Base-by-base conservation (phyloP, 1,284 basidiomycete species). In the Exobasidium rhododendri region DNA sequence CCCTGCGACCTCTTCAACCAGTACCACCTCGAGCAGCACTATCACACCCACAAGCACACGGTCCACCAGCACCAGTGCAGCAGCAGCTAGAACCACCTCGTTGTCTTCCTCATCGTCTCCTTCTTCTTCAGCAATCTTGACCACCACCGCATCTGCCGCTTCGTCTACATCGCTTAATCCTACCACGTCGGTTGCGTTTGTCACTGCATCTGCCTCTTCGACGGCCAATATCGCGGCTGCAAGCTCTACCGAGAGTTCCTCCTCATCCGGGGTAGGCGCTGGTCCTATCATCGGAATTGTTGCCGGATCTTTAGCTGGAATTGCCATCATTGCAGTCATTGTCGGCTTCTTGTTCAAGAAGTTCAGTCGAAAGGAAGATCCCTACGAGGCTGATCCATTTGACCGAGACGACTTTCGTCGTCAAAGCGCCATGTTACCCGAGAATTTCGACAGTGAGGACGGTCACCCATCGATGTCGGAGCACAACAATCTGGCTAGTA, bases 201-300 rank as follows among this genome's bases (percentile, higher is more conserved):
- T 71, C 51, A 71, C 70, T 6, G 58, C 65, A 10, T 65, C 70
- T 3, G 65, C 68, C 5, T 6, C 20, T 13, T 28, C 47, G 26
- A 61, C 63, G 6, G 45, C 58, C 13, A 62, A 62, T 20, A 58
- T 55, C 40, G 62, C 65, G 0, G 55, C 69, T n/a, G 47, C 63
- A 3, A 59, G 62, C 1, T 56, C 67, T 49, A 69, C 64, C 35
- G 61, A 66, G 6, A 46, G 64, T 20, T 40, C 58, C 2, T 20
- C 14, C 14, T 64, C 64, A 20, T 46, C 47, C 28, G 61, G 66
- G 35, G 67, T 64, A 26, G 59, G 57, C 4, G 74, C 78, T 0
- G 80, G 80, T 20, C 73, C 72, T 29, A 75, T 81, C 59, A 72
- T 80, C 53, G 80, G 80, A 14, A 79, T 80, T 63, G 79, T 80